phyloP scores from a whole-genome alignment of 805 yeast species.

The Teunomyces barrocoloradensis region DNA sequence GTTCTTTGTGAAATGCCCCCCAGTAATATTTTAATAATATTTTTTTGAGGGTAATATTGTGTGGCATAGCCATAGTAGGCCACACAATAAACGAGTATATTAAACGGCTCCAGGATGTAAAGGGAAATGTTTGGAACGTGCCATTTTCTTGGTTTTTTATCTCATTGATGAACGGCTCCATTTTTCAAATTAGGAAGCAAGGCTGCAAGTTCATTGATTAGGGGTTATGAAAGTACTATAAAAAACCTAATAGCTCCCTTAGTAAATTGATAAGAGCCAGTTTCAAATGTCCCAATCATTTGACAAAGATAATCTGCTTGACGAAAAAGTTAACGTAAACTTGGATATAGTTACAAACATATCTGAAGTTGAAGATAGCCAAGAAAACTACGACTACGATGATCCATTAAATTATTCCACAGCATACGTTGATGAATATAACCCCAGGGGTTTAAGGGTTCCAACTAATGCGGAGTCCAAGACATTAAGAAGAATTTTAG shows the following conservation, averaged over 20 bases:
- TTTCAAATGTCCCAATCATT: background rate
- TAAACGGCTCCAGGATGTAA: background rate
- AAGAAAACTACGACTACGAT: conserved; percentile 12
- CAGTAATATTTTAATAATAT: too few relatives aligned
- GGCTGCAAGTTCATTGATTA: too few relatives aligned
- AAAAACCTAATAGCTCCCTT: background rate
- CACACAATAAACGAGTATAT: background rate
- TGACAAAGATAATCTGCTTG: background rate
- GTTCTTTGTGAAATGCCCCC: too few relatives aligned
- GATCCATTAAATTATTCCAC: conserved; percentile 18
- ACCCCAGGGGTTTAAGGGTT: conserved; percentile 36
- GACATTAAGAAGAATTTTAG: conserved; percentile 37
- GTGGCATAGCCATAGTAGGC: too few relatives aligned
- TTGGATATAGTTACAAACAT: background rate
- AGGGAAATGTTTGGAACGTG: too few relatives aligned
- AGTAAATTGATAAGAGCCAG: background rate
- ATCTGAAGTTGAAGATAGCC: background rate
- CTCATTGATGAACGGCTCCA: too few relatives aligned
- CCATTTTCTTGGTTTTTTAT: too few relatives aligned
- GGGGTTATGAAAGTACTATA: too few relatives aligned
- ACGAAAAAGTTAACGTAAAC: background rate
- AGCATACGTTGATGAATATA: conserved; percentile 28
- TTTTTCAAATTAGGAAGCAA: too few relatives aligned
- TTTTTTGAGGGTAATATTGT: too few relatives aligned
- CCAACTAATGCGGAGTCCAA: conserved; percentile 28